Evolutionary conservation across 441 rosid genomes (phyloP), one percentile per base, ranked within the genome.

Genomic region (Pelargonium myrrhifolium): DNA sequence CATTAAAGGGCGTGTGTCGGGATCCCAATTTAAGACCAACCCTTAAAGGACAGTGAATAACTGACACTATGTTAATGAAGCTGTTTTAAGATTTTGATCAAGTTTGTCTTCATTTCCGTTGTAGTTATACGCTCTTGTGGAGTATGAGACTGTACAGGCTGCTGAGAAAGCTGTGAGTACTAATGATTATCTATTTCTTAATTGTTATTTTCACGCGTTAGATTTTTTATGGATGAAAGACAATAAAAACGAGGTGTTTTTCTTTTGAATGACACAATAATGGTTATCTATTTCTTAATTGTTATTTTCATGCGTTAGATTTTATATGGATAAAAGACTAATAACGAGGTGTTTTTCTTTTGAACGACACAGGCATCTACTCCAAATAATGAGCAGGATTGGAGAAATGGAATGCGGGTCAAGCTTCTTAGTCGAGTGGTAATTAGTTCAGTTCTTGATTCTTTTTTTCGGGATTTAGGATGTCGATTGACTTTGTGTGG

Each of bases 331-430:
- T n/a, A n/a, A n/a, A n/a, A n/a, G n/a, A n/a, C n/a, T n/a, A n/a
- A n/a, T n/a, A 59, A 71, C 40, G 64, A 37, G 60, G 21, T 11
- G 47, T 14, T 24, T 74, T 26, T 63, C 22, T 45, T 45, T 51
- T 22, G 10, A 12, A 45, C 75, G 75, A 21, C 65, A 61, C 82
- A 93, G 99, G 95, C 75, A 64, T 82, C 84, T 74, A 83, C 90
- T 28, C 74, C 91, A 64, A 91, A 89, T 71, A 76, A 91, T 74
- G 92, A 83, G 71, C 87, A 78, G 31, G 92, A 94, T 72, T 94
- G 99, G 97, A 86, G 99, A 85, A 89, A 88, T 78, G 99, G 99
- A 67, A 68, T 94, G 82, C 85, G 82, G 45, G 99, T 91, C 63
- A 94, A 86, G 81, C 89, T 81, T 81, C 87, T 88, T 51, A 88